Base-by-base conservation (phyloP, 768 basidiomycete genomes). In the Crassisporium funariophilum region DNA sequence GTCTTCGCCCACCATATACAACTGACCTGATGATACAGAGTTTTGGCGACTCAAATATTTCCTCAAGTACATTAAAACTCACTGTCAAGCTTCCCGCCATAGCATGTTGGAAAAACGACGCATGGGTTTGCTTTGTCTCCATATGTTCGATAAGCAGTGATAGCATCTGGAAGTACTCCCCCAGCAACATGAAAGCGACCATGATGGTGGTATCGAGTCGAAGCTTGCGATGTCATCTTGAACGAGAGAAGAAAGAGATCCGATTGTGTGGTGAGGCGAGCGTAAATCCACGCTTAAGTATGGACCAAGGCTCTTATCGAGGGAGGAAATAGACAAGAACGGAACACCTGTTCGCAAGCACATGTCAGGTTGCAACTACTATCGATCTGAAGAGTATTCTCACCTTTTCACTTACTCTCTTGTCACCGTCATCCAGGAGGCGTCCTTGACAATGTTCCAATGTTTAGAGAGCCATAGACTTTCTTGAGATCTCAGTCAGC, bases 111-210 rank as follows among this genome's bases (percentile, higher is more conserved):
- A 55, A 77, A 80, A 11, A 82, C 77, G 23, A 82, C 71, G 50
- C 79, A 82, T 4, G 80, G 81, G 35, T 78, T 81, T 4, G 58
- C 57, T 0, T 72, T 68, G 47, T 77, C 63, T 10, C 81, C 80
- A 55, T 79, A 81, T 5, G 78, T 77, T 25, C 76, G 68, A 56
- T 77, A 83, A 17, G 81, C 81, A 1, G 81, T 83, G 24, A 81
- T 54, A 6, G 80, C 81, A 44, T 81, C 72, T 10, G 81, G 78
- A 11, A 83, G 59, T 4, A 76, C 60, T 15, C 81, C 81, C 2
- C 81, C 81, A 39, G 72, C 60, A 7, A 81, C 71, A 16, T 58
- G 64, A 57, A 82, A 76, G 22, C 79, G 73, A 12, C 80, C 80
- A 51, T 83, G 81, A 47, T 74, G 75, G 49, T 79, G 72, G 56